phyloP scores from a whole-genome alignment of 2,329 filamentous ascomycete genomes.

The Cordyceps tenuipes region DNA sequence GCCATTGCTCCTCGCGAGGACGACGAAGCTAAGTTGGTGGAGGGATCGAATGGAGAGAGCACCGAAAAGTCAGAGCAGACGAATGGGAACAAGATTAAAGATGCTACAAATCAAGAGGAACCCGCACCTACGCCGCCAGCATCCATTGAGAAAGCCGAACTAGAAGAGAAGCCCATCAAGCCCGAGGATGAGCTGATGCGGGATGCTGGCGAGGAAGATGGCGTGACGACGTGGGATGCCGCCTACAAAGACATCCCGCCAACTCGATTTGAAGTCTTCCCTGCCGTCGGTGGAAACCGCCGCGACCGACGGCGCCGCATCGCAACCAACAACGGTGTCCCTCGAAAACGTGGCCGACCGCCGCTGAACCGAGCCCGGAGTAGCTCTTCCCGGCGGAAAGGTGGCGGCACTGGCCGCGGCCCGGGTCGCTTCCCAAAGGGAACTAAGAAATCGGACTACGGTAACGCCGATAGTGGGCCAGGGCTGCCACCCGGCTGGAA shows the following conservation, averaged over 20 bases:
- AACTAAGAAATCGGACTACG: constrained; percentile 60
- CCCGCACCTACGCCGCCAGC: neutral
- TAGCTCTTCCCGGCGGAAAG: constrained; percentile 40
- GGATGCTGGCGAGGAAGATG: constrained; percentile 22
- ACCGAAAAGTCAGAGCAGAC: constrained; percentile 16
- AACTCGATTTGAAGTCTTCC: constrained; percentile 70
- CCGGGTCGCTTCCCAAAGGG: constrained; percentile 61
- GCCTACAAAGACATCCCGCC: constrained; percentile 54
- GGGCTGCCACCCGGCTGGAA: constrained; percentile 52
- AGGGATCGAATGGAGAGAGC: constrained; percentile 19
- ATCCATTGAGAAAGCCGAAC: constrained; percentile 19
- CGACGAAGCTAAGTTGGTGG: constrained; percentile 40
- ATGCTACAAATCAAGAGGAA: constrained; percentile 2
- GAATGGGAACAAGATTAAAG: constrained; percentile 17
- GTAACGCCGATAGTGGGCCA: constrained; percentile 56
- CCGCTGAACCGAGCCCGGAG: constrained; percentile 25
- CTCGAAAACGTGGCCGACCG: constrained; percentile 23
- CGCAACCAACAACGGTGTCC: neutral
- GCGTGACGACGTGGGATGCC: constrained; percentile 33
- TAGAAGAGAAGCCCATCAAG: constrained; percentile 25
- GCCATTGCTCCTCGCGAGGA: constrained; percentile 84
- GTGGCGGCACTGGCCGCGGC: constrained; percentile 55
- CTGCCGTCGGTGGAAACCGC: constrained; percentile 47
- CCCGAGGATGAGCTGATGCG: constrained; percentile 20
- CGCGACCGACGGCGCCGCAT: constrained; percentile 37